Percentiles rank a stretch among this genome's conserved stretches.
phyloP scores from a whole-genome alignment of 2,329 filamentous ascomycete genomes.

The Sarocladium oryzae region DNA sequence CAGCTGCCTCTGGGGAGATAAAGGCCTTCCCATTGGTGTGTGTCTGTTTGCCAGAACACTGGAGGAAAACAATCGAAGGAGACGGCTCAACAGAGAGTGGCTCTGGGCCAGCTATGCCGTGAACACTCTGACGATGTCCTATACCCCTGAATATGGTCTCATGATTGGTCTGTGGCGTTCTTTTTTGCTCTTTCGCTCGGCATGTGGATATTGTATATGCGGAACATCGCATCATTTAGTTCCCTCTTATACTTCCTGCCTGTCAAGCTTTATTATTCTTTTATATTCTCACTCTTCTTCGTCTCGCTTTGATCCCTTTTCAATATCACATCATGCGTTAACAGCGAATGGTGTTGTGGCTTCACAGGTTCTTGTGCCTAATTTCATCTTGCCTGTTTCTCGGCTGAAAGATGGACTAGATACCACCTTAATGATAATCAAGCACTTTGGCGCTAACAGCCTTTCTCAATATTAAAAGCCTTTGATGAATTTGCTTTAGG shows the following conservation, averaged over 20 bases:
- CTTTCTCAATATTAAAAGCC: background rate
- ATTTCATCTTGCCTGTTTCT: constrained; percentile 1
- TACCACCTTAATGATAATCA: constrained; percentile 10
- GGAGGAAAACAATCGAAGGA: constrained; percentile 93
- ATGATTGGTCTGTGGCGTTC: constrained; percentile 11
- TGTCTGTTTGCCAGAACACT: constrained; percentile 90
- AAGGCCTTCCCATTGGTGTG: constrained; percentile 97
- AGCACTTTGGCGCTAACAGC: background rate
- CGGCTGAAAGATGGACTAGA: constrained; percentile 2
- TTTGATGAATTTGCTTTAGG: too few relatives aligned
- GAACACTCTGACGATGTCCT: constrained; percentile 15
- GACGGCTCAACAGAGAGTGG: constrained; percentile 65
- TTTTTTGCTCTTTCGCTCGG: constrained; percentile 2
- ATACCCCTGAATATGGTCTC: constrained; percentile 20
- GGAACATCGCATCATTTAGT: constrained; percentile 3
- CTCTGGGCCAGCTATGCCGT: constrained; percentile 25
- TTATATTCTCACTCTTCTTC: background rate
- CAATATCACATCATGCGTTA: background rate
- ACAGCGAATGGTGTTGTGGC: constrained; percentile 3
- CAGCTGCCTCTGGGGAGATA: constrained; percentile 68
- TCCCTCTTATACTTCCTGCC: background rate
- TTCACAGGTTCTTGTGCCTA: constrained; percentile 4
- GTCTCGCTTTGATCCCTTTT: background rate
- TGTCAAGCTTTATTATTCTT: background rate
- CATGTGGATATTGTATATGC: constrained; percentile 1